A percentile compares a stretch with the other conserved stretches of the same genome.
Evolutionary conservation across 1,284 basidiomycete genomes (phyloP).

Genomic region (Rhodotorula sp.): DNA sequence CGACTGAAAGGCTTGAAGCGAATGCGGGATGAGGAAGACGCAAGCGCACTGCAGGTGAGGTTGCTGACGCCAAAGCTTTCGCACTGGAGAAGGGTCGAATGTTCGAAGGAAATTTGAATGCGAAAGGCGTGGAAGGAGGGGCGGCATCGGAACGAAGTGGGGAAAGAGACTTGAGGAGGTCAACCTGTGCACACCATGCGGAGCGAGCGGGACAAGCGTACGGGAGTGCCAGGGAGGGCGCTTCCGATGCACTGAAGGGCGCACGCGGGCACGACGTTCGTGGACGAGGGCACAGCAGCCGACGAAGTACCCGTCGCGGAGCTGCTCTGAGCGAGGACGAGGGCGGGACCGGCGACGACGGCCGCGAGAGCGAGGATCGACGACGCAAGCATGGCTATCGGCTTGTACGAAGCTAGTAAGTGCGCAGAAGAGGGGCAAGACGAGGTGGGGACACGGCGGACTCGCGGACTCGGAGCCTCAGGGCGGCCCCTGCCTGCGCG

Average conservation of each 20-base stretch:
- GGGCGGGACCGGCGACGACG: background rate
- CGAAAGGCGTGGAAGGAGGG: background rate
- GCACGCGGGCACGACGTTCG: conserved; percentile 14
- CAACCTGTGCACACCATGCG: background rate
- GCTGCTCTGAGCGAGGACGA: background rate
- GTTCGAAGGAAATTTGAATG: background rate
- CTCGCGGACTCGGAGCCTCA: too few species aligned
- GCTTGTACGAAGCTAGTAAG: background rate
- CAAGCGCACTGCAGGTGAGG: conserved; percentile 16
- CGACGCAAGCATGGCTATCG: background rate
- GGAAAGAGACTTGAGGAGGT: background rate
- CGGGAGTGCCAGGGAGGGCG: conserved; percentile 9
- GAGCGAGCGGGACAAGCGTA: background rate
- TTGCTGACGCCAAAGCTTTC: conserved; percentile 16
- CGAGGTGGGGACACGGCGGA: too few species aligned
- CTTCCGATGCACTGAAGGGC: conserved; percentile 14
- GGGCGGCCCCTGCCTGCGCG: too few species aligned
- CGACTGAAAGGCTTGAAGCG: background rate
- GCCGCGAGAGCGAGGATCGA: conserved; percentile 5
- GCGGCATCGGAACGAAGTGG: background rate
- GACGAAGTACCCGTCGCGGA: background rate
- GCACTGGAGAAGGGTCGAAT: conserved; percentile 5
- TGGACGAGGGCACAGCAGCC: background rate
- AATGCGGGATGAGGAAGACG: background rate
- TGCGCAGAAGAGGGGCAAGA: background rate